Evolutionary conservation across 2,329 filamentous ascomycete genomes (phyloP), one percentile per base, ranked within the genome.

Genomic region (Hortaea sp.): DNA sequence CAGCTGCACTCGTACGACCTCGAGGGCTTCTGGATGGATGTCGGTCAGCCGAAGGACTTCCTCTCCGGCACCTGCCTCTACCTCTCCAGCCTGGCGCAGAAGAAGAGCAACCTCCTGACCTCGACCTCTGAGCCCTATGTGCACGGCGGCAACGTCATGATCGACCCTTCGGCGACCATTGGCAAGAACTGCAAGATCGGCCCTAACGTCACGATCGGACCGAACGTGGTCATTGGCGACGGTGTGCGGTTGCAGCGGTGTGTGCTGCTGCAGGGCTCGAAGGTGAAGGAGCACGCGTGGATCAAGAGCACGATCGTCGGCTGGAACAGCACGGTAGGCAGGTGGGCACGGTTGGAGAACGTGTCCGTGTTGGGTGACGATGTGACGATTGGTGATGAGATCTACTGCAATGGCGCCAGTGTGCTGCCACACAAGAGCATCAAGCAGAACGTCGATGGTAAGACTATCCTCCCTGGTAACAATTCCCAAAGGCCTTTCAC

Each of bases 11-110:
- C 88, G 1, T 95, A 94, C 65, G 90, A 97, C 65, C 80, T 97
- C 29, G 88, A 95, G 57, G 88, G 90, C 58, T 97, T 94, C 80
- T 97, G 90, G 90, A 97, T 97, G 90, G 90, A 97, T 60, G 88
- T 98, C 54, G 90, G 90, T 60, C 90, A 98, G 72, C 90, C 90
- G 59, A 98, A 97, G 75, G 90, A 98, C 66, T 98, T 97, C 79
- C 76, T 98, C 46, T 88, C 85, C 20, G 90, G 90, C 53, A 97
- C 92, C 51, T 97, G 90, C 72, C 78, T 98, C 52, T 97, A 95
- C 74, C 85, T 98, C 44, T 88, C 87, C 41, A 94, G 88, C 3
- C 79, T 97, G 50, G 78, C 88, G 49, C 95, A 95, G 79, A 88
- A 85, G 72, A 81, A 82, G 65, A 86, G 87, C 63, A 89, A 94